Base-by-base conservation (phyloP, 805 yeast genomes). In the Lipomyces yamadae region DNA sequence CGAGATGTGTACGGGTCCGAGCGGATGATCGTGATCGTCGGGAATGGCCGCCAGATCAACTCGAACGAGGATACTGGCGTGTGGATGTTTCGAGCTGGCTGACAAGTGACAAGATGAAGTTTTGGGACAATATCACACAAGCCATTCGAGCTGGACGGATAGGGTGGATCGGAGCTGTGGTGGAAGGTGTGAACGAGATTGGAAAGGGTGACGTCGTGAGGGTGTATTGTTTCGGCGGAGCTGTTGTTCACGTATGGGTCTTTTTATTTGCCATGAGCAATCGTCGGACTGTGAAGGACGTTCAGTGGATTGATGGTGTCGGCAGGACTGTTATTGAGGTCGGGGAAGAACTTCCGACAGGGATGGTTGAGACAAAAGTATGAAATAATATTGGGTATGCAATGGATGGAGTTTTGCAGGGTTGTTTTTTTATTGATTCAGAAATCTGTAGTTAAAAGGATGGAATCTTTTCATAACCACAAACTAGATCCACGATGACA, bases 41-140 rank as follows among this genome's bases (percentile, higher is more conserved):
- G 37, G 58, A 35, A 33, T 60, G 60, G 57, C 65, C 60, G 11
- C 66, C 67, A 5, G 62, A 60, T 10, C 34, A 59, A 10, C n/a
- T 29, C 29, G 69, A 66, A 34, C 66, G 67, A 2, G 69, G 69
- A 5, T 62, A 56, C 37, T 66, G 69, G 69, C 57, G 60, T 30
- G 55, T 63, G 45, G 58, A 63, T 29, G 56, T 63, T 15, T 56
- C 61, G 13, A 8, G 58, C 35, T 66, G 67, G 69, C 42, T 24
- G 11, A 39, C 54, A 11, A 55, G 39, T 34, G 62, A 60, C 42
- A 66, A 66, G 30, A 24, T 63, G 24, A 33, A 54, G 33, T 66
- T 63, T 18, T 63, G 69, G 69, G 53, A 60, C 58, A 30, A 56
- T 45, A 62, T 63, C 24, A 18, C 62, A 35, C 42, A 56, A 53